These are phyloP conservation scores for Populus hybrid DNA, from an alignment of 441 rosid genomes.

Conservation along the genomic window DNA sequence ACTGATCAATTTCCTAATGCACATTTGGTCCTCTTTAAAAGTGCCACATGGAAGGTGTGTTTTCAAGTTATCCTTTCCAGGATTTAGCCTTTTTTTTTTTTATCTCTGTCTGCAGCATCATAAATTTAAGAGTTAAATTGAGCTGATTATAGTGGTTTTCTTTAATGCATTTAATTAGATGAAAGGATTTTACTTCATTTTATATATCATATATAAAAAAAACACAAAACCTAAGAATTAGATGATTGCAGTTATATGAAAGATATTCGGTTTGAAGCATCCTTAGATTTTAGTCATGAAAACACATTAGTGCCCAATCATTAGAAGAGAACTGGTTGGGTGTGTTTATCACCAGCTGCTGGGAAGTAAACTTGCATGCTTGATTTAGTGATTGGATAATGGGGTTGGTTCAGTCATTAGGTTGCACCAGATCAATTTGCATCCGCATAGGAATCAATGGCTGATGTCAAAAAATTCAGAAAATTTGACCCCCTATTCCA, in stretches of 20 bases:
- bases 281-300: neutral
- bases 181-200: neutral
- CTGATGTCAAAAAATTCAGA: neutral
- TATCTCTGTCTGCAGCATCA: neutral
- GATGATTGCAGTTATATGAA: neutral
- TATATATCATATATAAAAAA: too few species aligned
- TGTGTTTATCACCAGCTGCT: neutral
- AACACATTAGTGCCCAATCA: neutral
- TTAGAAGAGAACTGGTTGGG: neutral
- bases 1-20: constrained; percentile 19
- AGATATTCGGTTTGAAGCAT: neutral
- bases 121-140: neutral
- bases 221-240: neutral
- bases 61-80: neutral
- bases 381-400: neutral
- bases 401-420: neutral
- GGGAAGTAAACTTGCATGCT: neutral
- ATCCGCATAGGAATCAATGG: neutral
- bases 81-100: neutral
- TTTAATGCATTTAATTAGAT: neutral
- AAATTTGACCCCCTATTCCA: neutral
- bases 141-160: neutral
- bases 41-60: constrained; percentile 40
- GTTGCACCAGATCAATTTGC: neutral
- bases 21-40: constrained; percentile 12